These are phyloP conservation scores for Pseudocercospora musae DNA, from an alignment of 2,329 filamentous ascomycete genomes.

Conservation along the genomic window DNA sequence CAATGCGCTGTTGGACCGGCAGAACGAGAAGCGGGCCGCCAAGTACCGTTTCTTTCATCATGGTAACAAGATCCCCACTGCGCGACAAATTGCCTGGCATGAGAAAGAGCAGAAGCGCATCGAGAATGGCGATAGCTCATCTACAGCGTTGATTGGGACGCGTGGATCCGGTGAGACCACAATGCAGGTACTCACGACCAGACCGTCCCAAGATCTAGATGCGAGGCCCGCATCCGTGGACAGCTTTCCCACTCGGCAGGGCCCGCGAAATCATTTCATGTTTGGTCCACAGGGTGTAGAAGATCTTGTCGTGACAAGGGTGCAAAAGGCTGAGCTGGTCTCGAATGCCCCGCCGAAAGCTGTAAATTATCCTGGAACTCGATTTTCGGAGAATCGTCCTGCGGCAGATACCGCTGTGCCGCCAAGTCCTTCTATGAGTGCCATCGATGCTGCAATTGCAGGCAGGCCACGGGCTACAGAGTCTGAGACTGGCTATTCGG, in stretches of 20 bases:
- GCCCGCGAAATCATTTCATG: slow-evolving; percentile 82
- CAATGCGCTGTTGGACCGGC: slow-evolving; percentile 83
- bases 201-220: slow-evolving; percentile 59
- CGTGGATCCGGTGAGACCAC: slow-evolving; percentile 28
- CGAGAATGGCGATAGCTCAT: slow-evolving; percentile 37
- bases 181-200: slow-evolving; percentile 29
- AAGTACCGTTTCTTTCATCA: slow-evolving; percentile 88
- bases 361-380: slow-evolving; percentile 80
- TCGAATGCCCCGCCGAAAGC: slow-evolving; percentile 74
- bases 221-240: slow-evolving; percentile 74
- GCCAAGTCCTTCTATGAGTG: slow-evolving; percentile 77
- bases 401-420: slow-evolving; percentile 47
- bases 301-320: slow-evolving; percentile 55
- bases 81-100: slow-evolving; percentile 58
- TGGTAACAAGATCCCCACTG: slow-evolving; percentile 72
- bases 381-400: slow-evolving; percentile 41
- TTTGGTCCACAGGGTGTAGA: slow-evolving; percentile 68
- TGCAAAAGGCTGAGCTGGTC: slow-evolving; percentile 64
- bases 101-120: slow-evolving; percentile 62
- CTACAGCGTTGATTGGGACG: slow-evolving; percentile 24
- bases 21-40: slow-evolving; percentile 78
- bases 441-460: slow-evolving; percentile 78
- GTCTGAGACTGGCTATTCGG: slow-evolving; percentile 58
- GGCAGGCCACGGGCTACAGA: slow-evolving; percentile 63
- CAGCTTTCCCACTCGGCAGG: slow-evolving; percentile 59